These are phyloP conservation scores for Amphibolis antarctica DNA, from an alignment of 106 monocot genomes.

Conservation along the genomic window DNA sequence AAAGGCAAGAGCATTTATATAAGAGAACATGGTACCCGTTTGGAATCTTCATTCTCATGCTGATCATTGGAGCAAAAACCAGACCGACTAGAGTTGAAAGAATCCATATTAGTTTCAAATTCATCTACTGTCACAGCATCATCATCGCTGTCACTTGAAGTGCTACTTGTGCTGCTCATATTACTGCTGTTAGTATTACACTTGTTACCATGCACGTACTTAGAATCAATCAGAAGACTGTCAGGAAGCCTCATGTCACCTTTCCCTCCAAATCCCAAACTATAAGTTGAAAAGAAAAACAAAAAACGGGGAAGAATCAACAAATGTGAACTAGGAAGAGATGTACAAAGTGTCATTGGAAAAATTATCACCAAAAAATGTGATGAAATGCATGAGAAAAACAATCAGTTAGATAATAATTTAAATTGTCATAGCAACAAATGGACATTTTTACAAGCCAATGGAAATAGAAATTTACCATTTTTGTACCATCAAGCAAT, in stretches of 20 bases:
- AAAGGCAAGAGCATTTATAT: not conserved
- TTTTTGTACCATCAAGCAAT: no score
- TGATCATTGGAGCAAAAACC: constrained; percentile 45
- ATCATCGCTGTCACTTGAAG: constrained; percentile 58
- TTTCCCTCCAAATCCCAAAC: constrained; percentile 32
- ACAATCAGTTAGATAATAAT: no score
- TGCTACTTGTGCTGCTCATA: constrained; percentile 86
- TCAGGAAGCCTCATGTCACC: constrained; percentile 21
- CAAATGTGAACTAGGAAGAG: not conserved
- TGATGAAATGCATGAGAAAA: no score
- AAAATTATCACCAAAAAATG: no score
- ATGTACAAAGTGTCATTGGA: not conserved
- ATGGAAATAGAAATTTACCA: no score
- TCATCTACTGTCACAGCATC: constrained; percentile 32
- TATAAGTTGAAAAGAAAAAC: not conserved
- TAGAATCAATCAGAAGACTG: constrained; percentile 34
- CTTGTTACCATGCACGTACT: constrained; percentile 34
- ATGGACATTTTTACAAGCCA: no score
- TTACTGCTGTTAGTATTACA: constrained; percentile 67
- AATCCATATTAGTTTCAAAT: constrained; percentile 89
- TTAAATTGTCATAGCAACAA: no score
- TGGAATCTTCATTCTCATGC: constrained; percentile 39
- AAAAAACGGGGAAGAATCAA: not conserved
- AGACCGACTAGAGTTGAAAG: constrained; percentile 55
- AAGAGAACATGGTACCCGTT: constrained; percentile 38